Percentiles rank a stretch among this genome's conserved stretches.
These are phyloP conservation scores for Chytriomyces confervae DNA, from an alignment of 192 early-diverging fungal genomes.

Conservation along the genomic window DNA sequence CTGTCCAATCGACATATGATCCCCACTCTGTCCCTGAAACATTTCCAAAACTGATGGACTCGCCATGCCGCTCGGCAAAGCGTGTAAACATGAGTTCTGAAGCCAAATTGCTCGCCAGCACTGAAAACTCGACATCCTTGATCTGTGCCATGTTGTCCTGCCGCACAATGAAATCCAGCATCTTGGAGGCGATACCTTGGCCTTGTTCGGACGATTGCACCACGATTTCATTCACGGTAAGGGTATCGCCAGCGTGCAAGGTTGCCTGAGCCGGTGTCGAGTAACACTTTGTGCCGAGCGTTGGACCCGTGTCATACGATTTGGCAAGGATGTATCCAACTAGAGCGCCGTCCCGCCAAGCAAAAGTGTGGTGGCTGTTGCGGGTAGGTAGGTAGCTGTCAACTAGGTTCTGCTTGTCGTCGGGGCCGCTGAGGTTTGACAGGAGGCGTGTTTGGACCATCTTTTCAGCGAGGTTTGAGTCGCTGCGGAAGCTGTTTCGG, in stretches of 20 bases:
- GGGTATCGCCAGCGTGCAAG: slow-evolving; percentile 2
- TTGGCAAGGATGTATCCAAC: slow-evolving; percentile 32
- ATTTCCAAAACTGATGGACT: slow-evolving; percentile 14
- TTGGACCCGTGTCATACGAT: not conserved
- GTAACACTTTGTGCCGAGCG: not conserved
- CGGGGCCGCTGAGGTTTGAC: slow-evolving; percentile 12
- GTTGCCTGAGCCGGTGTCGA: not conserved
- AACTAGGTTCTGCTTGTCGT: not conserved
- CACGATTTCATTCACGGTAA: slow-evolving; percentile 31
- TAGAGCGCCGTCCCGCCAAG: not conserved
- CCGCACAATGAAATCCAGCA: slow-evolving; percentile 22
- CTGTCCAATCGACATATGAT: slow-evolving; percentile 21
- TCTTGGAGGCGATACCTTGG: slow-evolving; percentile 19
- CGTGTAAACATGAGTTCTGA: slow-evolving; percentile 23
- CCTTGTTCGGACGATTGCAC: slow-evolving; percentile 3
- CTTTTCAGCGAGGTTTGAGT: slow-evolving; percentile 9
- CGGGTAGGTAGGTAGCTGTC: slow-evolving; percentile 9
- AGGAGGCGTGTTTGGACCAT: slow-evolving; percentile 5
- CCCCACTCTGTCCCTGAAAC: slow-evolving; percentile 13
- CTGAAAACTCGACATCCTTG: slow-evolving; percentile 15
- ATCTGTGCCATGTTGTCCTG: not conserved
- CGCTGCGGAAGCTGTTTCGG: not conserved
- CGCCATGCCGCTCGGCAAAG: slow-evolving; percentile 29
- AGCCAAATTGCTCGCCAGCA: slow-evolving; percentile 4
- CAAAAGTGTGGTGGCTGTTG: not conserved